Conservation (phyloP, 2,329 filamentous ascomycete genomes). For the Aureobasidium leucospermi region DNA sequence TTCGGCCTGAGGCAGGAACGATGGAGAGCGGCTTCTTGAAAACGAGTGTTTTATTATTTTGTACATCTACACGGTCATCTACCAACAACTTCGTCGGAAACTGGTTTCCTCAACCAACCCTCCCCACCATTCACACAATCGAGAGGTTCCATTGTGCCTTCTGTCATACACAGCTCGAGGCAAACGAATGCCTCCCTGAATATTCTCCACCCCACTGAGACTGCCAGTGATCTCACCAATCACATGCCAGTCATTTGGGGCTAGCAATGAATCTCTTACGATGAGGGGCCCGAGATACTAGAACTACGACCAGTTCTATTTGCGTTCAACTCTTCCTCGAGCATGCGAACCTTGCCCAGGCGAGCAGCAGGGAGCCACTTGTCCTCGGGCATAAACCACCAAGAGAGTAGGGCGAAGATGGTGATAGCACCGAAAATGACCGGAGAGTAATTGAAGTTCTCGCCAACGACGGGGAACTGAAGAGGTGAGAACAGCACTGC, state of each 20-base stretch:
- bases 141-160: no score
- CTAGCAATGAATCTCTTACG: neutral
- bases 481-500: slow-evolving; percentile 33
- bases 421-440: slow-evolving; percentile 35
- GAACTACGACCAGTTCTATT: slow-evolving; percentile 10
- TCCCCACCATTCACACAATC: no score
- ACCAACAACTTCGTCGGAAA: neutral
- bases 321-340: slow-evolving; percentile 21
- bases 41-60: neutral
- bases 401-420: slow-evolving; percentile 30
- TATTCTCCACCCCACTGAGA: neutral
- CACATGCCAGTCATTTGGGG: neutral
- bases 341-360: slow-evolving; percentile 25
- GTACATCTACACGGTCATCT: neutral
- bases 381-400: slow-evolving; percentile 30
- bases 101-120: no score
- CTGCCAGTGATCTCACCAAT: neutral
- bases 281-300: neutral
- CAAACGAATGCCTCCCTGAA: neutral
- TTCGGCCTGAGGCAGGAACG: neutral
- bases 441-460: slow-evolving; percentile 31
- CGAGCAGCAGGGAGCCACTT: slow-evolving; percentile 29
- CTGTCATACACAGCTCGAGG: neutral
- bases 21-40: neutral
- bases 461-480: slow-evolving; percentile 28